phyloP scores from a whole-genome alignment of 2,329 filamentous ascomycete species.

The Penicillium glabrum region DNA sequence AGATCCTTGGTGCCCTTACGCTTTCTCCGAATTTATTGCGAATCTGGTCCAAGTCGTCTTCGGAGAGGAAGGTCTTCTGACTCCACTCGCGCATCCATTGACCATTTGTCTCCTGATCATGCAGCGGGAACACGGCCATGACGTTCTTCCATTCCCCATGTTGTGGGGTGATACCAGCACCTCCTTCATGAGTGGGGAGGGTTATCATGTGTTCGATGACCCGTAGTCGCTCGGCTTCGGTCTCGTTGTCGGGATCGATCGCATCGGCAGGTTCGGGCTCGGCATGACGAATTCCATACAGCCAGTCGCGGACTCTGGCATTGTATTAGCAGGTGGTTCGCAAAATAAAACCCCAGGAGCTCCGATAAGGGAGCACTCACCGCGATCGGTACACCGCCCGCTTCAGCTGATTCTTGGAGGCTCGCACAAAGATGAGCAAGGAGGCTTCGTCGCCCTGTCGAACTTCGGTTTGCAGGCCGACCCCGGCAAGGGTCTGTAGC shows the following conservation, averaged over 20 bases:
- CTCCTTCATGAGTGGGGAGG: slow-evolving; percentile 70
- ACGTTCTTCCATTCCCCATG: slow-evolving; percentile 73
- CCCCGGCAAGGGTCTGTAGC: slow-evolving; percentile 69
- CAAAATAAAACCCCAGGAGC: not conserved
- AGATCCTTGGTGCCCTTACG: slow-evolving; percentile 19
- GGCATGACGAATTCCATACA: slow-evolving; percentile 81
- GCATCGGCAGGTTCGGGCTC: slow-evolving; percentile 70
- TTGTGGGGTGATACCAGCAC: slow-evolving; percentile 72
- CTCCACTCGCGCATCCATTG: slow-evolving; percentile 76
- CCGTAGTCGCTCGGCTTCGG: slow-evolving; percentile 84
- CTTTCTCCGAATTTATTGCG: slow-evolving; percentile 73
- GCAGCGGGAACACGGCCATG: slow-evolving; percentile 73
- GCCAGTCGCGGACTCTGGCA: slow-evolving; percentile 86
- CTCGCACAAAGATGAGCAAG: slow-evolving; percentile 80
- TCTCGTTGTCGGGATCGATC: slow-evolving; percentile 78
- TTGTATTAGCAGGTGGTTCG: not conserved
- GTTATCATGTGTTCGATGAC: slow-evolving; percentile 85
- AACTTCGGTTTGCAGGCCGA: slow-evolving; percentile 84
- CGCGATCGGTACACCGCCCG: slow-evolving; percentile 82
- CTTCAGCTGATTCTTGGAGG: slow-evolving; percentile 73
- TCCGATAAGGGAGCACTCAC: slow-evolving; percentile 37
- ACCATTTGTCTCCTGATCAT: slow-evolving; percentile 75
- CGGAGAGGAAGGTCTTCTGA: slow-evolving; percentile 46
- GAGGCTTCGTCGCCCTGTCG: slow-evolving; percentile 74
- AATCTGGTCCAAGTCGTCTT: slow-evolving; percentile 71